phyloP scores from a whole-genome alignment of 2,329 filamentous ascomycete species.

The Scolecobasidium constrictum region DNA sequence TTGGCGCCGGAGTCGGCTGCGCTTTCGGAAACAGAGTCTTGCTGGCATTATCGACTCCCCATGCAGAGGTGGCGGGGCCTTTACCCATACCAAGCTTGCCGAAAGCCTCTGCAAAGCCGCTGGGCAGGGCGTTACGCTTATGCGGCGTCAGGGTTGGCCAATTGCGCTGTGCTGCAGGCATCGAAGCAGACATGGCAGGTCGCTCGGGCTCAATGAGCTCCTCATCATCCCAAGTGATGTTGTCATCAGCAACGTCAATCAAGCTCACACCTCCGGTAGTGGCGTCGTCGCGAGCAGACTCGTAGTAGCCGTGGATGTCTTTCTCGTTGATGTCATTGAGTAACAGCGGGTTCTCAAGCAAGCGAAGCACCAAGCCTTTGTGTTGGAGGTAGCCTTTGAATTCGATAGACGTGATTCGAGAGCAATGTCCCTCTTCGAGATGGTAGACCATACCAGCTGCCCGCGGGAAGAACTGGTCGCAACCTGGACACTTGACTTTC shows the following conservation, averaged over 20 bases:
- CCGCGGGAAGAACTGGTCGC: constrained; percentile 34
- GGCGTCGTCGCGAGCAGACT: constrained; percentile 1
- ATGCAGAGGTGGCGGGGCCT: no score
- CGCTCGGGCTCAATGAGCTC: not conserved
- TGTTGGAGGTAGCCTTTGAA: constrained; percentile 40
- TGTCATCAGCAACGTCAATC: not conserved
- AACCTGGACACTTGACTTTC: constrained; percentile 42
- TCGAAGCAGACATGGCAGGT: not conserved
- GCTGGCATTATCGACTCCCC: constrained; percentile 10
- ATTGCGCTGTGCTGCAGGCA: constrained; percentile 4
- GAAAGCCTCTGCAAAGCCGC: not conserved
- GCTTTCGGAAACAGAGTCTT: constrained; percentile 25
- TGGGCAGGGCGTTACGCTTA: not conserved
- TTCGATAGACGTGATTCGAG: constrained; percentile 27
- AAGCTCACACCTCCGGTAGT: constrained; percentile 2
- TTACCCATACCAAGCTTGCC: not conserved
- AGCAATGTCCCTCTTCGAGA: constrained; percentile 42
- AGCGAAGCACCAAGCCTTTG: constrained; percentile 34
- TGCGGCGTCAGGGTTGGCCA: constrained; percentile 2
- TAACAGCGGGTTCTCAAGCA: constrained; percentile 17
- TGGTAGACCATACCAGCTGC: constrained; percentile 42
- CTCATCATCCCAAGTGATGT: constrained; percentile 2
- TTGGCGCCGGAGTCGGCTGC: constrained; percentile 16
- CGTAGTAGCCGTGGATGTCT: constrained; percentile 1
- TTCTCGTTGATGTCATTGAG: not conserved